Evolutionary conservation across 2,329 filamentous ascomycete genomes (phyloP), one percentile per base, ranked within the genome.

Genomic region (Helotiales sp.): DNA sequence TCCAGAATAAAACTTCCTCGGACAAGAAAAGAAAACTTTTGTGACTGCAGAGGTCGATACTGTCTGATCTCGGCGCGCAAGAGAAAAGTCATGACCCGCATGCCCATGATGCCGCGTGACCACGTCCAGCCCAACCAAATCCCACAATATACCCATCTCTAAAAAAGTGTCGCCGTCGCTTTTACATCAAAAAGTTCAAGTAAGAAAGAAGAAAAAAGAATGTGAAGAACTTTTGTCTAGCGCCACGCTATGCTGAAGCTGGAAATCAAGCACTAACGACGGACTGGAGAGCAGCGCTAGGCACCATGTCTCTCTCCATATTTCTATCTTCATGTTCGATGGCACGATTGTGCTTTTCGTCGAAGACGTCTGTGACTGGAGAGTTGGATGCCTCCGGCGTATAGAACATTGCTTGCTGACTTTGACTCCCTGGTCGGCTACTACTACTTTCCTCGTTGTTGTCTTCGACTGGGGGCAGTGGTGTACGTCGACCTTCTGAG

Each of bases 401-500:
- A 47, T 69, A 70, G 44, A 70, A 69, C 40, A 62, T 60, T 17
- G 66, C 67, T 40, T 69, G 67, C 33, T 61, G 58, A 3, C 38
- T 55, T 27, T 54, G 59, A 36, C 61, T 66, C 15, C 48, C 52
- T 17, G 61, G 63, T 40, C 57, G 55, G 29, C 51, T 57, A 29
- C 31, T 57, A 53, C 27, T 54, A 4, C 59, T 55, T 13, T 66
- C 62, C 24, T 62, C 66, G 17, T 68, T 63, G 19, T 66, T 70
- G 47, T 72, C 67, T 22, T 72, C 71, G 58, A 80, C 79, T 33
- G 82, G 79, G 9, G 81, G 79, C 17, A 86, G 71, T 1, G 83
- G 82, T 15, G 82, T 83, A 54, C 78, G 76, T 25, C 78, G 75
- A 1, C 82, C 83, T 15, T 86, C 85, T 0, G 82, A 85, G 59